These are phyloP conservation scores for Exobasidium rhododendri DNA, from an alignment of 1,284 basidiomycete genomes.

Conservation along the genomic window DNA sequence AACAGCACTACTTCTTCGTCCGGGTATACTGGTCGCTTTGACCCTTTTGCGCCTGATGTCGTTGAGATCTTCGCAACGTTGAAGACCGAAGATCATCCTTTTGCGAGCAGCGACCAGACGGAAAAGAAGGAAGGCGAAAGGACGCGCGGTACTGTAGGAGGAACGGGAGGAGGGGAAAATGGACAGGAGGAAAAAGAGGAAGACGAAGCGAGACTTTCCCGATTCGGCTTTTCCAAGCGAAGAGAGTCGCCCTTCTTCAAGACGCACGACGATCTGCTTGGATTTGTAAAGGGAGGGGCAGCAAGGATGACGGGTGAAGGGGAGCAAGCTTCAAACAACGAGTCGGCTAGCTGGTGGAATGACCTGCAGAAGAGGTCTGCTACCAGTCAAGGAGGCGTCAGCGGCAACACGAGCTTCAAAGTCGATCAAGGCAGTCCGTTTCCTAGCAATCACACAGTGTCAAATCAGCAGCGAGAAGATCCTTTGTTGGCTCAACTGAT, in stretches of 20 bases:
- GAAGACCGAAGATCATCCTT: conserved; percentile 17
- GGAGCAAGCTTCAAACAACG: conserved; percentile 21
- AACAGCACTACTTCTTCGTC: not conserved
- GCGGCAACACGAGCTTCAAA: no score
- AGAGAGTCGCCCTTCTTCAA: conserved; percentile 30
- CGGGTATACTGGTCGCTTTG: conserved; percentile 46
- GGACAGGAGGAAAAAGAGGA: conserved; percentile 19
- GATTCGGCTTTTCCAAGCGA: conserved; percentile 47
- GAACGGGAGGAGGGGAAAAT: conserved; percentile 16
- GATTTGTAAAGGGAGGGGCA: conserved; percentile 4
- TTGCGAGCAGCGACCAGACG: conserved; percentile 38
- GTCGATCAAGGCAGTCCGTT: no score
- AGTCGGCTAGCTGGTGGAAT: not conserved
- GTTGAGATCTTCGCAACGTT: conserved; percentile 39
- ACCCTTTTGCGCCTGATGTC: conserved; percentile 46
- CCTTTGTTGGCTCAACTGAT: conserved; percentile 28
- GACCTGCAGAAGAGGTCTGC: not conserved
- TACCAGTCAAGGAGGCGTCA: not conserved
- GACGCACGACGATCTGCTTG: conserved; percentile 7
- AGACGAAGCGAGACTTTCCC: conserved; percentile 22
- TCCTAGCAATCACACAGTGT: not conserved
- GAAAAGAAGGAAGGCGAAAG: conserved; percentile 31
- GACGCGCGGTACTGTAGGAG: no score
- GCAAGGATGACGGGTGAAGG: conserved; percentile 5
- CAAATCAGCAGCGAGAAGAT: not conserved